Conservation (phyloP, 192 early-diverging fungal genomes). For the Geranomyces variabilis region DNA sequence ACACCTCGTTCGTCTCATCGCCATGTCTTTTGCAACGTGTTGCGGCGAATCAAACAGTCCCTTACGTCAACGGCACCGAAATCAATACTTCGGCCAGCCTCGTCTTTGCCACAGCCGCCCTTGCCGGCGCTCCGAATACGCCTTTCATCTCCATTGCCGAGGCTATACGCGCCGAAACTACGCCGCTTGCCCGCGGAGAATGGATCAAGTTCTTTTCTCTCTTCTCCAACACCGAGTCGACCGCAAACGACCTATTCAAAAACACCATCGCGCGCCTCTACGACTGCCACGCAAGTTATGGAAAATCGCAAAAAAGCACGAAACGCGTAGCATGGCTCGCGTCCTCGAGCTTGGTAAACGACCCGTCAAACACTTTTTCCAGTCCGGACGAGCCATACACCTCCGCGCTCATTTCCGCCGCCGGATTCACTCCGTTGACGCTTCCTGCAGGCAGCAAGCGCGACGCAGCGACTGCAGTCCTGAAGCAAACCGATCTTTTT, state of each 20-base stretch:
- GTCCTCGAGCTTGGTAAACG: neutral
- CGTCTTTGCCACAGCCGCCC: conserved; percentile 8
- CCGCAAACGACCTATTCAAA: neutral
- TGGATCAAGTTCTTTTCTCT: conserved; percentile 38
- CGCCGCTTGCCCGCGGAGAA: conserved; percentile 34
- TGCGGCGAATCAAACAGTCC: neutral
- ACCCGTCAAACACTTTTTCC: neutral
- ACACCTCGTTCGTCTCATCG: conserved; percentile 4
- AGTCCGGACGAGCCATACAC: conserved; percentile 11
- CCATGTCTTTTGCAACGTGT: conserved; percentile 12
- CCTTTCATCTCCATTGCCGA: conserved; percentile 17
- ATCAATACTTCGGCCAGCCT: neutral
- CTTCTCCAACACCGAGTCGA: conserved; percentile 29
- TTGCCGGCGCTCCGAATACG: neutral
- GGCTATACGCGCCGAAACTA: conserved; percentile 18
- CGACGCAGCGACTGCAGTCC: neutral
- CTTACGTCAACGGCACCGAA: neutral
- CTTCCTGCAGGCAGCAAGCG: neutral
- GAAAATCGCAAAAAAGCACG: neutral
- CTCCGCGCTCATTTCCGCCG: conserved; percentile 18
- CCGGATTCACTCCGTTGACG: neutral
- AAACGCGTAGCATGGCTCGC: conserved; percentile 20
- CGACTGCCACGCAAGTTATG: neutral
- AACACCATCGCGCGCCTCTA: conserved; percentile 1
- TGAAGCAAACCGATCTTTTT: conserved; percentile 13